Evolutionary conservation across 331 rosid genomes (phyloP), one percentile per base, ranked within the genome.

Genomic region (Pyrus hybrid): DNA sequence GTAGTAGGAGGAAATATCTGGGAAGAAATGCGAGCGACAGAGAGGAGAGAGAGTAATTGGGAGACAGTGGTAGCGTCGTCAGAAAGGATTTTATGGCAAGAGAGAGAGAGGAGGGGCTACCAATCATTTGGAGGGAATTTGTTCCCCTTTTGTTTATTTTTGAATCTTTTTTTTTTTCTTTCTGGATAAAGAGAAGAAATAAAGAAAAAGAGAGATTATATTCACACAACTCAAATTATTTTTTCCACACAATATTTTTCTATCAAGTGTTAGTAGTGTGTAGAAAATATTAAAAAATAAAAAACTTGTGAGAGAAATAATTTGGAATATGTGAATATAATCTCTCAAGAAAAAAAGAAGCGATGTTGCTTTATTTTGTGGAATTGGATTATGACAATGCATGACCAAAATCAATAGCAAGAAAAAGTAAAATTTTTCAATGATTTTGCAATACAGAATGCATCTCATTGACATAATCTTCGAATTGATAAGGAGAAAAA

Each of bases 61-160:
- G 74, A 77, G 85, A 84, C 82, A 87, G 62, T 54, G 58, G 66
- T 76, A 26, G 33, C 61, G 63, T 82, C 65, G 58, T 82, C 43
- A 65, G 80, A 23, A 71, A 71, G 43, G 80, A 77, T 74, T 78
- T 84, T 63, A 84, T 77, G 85, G 86, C 84, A n/a, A n/a, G n/a
- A n/a, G n/a, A n/a, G n/a, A n/a, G n/a, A 14, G 47, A 11, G 67
- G 61, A 25, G 53, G n/a, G 33, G 5, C 16, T 72, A 72, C 95
- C 96, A 90, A 88, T 92, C 88, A 75, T 57, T 82, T 88, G 96
- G 92, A 88, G 96, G 92, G 97, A 92, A 92, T 87, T 84, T 87
- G 83, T 85, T 84, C 21, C 88, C 6, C 0, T 53, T 63, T 81
- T 61, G 35, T 49, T 78, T 76, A 5, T 51, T 37, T 80, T 79